Base-by-base conservation (phyloP, 78 protist genomes). In the Dictyostelium intermedium region DNA sequence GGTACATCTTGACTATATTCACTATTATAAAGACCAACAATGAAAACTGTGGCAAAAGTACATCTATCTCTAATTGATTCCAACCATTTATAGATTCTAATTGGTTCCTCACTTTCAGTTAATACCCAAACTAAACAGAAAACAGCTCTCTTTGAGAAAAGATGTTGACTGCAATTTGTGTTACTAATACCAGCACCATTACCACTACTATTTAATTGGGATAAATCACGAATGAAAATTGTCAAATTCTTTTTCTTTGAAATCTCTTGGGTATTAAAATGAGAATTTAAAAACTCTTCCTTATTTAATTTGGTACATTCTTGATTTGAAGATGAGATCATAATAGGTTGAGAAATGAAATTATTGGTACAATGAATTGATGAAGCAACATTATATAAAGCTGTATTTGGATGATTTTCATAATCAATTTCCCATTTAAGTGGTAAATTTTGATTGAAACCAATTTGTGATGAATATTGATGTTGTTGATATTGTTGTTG, bases 11-110 rank as follows among this genome's bases (percentile, higher is more conserved):
- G 84, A 35, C 66, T 78, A 30, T 66, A 66, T 2, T 78, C 85
- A 39, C 69, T 78, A 34, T 35, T 35, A 53, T 43, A 74, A 11
- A 89, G 37, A 45, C 94, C 94, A 69, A 89, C 87, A 0, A 89
- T 63, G 34, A 66, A 89, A 6, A 89, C 37, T 1, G 23, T 80
- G 0, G 94, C 85, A 45, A 30, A 27, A 2, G 70, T 50, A 13
- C 87, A 80, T 66, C 78, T 84, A 61, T 89, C 94, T 35, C 73
- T 89, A 47, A 89, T 89, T 5, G 47, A 32, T 56, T 89, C 94
- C 3, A 89, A 83, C 70, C 86, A 66, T 11, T 77, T 50, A 66
- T 63, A 89, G 16, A 89, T 27, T 69, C 77, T 89, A 43, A 2
- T 30, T 43, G 94, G 94, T 25, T 89, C 94, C 35, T 89, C 94